Conservation (phyloP, 2,329 filamentous ascomycete species). For the Penicillium sp. region DNA sequence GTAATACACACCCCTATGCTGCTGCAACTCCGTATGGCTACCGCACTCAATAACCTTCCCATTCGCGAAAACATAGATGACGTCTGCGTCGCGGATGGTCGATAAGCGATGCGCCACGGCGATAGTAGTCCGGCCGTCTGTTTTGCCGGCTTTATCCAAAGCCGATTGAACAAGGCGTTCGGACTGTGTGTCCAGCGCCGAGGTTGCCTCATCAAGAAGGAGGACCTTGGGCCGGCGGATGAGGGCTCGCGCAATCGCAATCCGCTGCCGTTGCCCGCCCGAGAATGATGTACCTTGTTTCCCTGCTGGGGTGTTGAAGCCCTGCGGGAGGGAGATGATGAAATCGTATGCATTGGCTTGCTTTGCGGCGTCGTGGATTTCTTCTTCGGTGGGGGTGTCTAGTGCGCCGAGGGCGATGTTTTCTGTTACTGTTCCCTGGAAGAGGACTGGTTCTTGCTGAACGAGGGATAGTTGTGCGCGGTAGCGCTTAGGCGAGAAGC, state of each 20-base stretch:
- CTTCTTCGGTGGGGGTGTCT: not conserved
- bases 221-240: slow-evolving; percentile 55
- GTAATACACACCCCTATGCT: slow-evolving; percentile 71
- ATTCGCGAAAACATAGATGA: slow-evolving; percentile 82
- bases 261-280: slow-evolving; percentile 60
- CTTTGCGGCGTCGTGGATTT: slow-evolving; percentile 8
- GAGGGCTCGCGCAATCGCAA: slow-evolving; percentile 60
- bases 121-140: slow-evolving; percentile 41
- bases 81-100: slow-evolving; percentile 84
- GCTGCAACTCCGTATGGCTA: slow-evolving; percentile 74
- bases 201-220: slow-evolving; percentile 61
- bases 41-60: slow-evolving; percentile 82
- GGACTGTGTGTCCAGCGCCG: slow-evolving; percentile 56
- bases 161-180: slow-evolving; percentile 46
- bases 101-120: slow-evolving; percentile 87
- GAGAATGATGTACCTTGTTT: slow-evolving; percentile 58
- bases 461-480: slow-evolving; percentile 71
- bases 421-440: slow-evolving; percentile 73
- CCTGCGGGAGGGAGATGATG: not conserved
- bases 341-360: slow-evolving; percentile 14
- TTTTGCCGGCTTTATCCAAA: slow-evolving; percentile 18
- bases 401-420: slow-evolving; percentile 66
- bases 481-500: slow-evolving; percentile 66
- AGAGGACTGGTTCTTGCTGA: slow-evolving; percentile 75
- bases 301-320: slow-evolving; percentile 42